Evolutionary conservation across 441 rosid genomes (phyloP).

Genomic region (Jatropha multifida): DNA sequence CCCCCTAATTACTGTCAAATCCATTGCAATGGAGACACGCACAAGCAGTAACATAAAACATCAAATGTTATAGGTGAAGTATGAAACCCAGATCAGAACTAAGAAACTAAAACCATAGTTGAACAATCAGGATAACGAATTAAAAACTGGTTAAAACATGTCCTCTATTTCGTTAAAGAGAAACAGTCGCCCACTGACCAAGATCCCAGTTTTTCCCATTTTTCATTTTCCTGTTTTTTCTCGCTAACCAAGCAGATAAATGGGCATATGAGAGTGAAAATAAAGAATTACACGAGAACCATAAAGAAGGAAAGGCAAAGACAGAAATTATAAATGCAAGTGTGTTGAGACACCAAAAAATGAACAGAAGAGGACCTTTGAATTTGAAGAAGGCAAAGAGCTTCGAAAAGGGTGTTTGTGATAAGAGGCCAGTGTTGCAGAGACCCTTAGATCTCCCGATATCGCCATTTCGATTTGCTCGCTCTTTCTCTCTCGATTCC

Average conservation of each 20-base stretch:
- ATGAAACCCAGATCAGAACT: constrained; percentile 3
- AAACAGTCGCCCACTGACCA: neutral
- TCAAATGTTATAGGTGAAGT: neutral
- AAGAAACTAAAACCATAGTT: neutral
- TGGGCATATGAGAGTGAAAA: neutral
- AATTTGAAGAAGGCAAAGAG: constrained; percentile 49
- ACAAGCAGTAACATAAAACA: constrained; percentile 1
- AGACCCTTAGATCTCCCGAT: constrained; percentile 72
- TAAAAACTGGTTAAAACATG: neutral
- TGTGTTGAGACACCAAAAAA: neutral
- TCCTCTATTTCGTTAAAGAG: neutral
- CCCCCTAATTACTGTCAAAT: neutral
- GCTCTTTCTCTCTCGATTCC: neutral
- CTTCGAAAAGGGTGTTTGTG: constrained; percentile 44
- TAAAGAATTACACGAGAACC: neutral
- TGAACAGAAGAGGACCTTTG: constrained; percentile 42
- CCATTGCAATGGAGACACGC: neutral
- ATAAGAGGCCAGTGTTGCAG: constrained; percentile 60
- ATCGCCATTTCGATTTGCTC: constrained; percentile 51
- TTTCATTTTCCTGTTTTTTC: neutral
- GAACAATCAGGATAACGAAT: neutral
- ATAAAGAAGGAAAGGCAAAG: neutral
- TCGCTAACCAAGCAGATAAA: neutral
- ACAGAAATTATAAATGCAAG: neutral
- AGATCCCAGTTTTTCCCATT: neutral